These are phyloP conservation scores for Leccinum proximum DNA, from an alignment of 1,284 basidiomycete species.

Conservation along the genomic window DNA sequence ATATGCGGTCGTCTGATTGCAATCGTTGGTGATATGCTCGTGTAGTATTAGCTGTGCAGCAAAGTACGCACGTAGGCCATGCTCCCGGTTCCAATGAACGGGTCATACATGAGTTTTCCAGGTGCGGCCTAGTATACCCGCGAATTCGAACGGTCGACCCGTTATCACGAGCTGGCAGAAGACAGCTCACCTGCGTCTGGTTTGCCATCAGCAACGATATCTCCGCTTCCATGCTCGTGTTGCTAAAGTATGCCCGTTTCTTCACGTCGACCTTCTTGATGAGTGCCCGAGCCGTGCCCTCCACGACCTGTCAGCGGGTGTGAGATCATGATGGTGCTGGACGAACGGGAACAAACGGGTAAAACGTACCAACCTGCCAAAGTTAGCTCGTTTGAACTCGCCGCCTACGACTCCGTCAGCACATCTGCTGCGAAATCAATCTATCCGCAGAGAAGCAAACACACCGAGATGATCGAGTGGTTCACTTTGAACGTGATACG, in stretches of 20 bases:
- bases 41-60: conserved; percentile 8
- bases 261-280: conserved; percentile 83
- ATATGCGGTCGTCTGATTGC: conserved; percentile 68
- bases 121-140: conserved; percentile 75
- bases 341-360: not conserved
- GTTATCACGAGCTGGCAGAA: not conserved
- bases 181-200: conserved; percentile 70
- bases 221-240: conserved; percentile 98
- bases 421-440: too few species aligned
- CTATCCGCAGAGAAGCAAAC: too few species aligned
- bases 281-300: conserved; percentile 70
- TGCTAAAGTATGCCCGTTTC: conserved; percentile 89
- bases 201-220: conserved; percentile 96
- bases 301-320: conserved; percentile 49
- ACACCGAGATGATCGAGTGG: too few species aligned
- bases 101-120: conserved; percentile 93
- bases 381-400: conserved; percentile 68
- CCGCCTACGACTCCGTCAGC: conserved; percentile 29
- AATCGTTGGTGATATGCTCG: not conserved
- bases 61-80: conserved; percentile 74
- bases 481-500: too few species aligned
- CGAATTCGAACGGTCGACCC: not conserved
- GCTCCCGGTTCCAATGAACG: conserved; percentile 96
- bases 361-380: conserved; percentile 81
- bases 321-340: not conserved